Base-by-base conservation (phyloP, 2,329 filamentous ascomycete genomes). In the Periconia digitata region DNA sequence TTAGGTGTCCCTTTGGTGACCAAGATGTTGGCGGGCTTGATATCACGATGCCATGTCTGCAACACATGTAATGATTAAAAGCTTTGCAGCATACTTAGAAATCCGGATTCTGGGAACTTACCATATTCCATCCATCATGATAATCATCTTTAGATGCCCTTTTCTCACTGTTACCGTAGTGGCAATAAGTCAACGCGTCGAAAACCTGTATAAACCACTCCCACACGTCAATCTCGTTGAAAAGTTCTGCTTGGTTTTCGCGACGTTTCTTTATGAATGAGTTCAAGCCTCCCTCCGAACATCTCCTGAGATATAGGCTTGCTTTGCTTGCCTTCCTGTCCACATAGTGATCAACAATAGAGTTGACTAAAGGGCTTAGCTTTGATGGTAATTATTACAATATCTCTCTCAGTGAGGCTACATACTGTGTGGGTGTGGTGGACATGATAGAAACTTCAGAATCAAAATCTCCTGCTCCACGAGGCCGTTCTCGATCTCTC, bases 191-290 rank as follows among this genome's bases (percentile, higher is more conserved):
- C 16, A 49, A 8, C 10, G 50, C 50, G 39, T 41, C 27, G 17
- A 46, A 40, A 16, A 53, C 35, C 40, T 49, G 46, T n/a, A 47
- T 53, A 17, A 43, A 49, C 46, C 46, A 46, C 35, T 49, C 42
- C 50, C 46, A 53, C 3, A 53, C 43, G 17, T 46, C 44, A 13
- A 40, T 16, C 17, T 50, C 48, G 21, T 50, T 44, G 40, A 50
- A 44, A 0, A 43, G 20, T 27, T 40, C 23, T 12, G 22, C 21
- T 12, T 13, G 7, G 27, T n/a, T 21, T 4, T 32, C 10, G 16
- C 7, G 8, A 6, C 32, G 22, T 6, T 22, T 20, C 32, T 35
- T 21, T 5, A 44, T 45, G 6, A 47, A 17, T 2, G 15, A 8
- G 10, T 46, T 21, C 23, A 51, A 13, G 0, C 38, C 18, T 12